Conservation (phyloP, 148 eudicot species). For the Arctostaphylos glauca region DNA sequence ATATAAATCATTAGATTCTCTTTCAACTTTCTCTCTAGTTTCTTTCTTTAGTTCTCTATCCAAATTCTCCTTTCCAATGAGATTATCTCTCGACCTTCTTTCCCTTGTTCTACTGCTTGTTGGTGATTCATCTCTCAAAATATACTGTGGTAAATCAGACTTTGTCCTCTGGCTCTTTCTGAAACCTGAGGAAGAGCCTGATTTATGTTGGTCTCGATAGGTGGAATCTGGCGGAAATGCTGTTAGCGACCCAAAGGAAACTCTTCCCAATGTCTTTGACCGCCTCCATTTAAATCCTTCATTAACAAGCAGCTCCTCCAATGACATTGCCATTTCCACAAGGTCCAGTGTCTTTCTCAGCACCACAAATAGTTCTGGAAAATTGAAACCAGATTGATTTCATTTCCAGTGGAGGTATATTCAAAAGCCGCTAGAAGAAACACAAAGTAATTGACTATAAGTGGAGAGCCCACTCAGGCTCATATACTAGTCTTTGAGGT, state of each 20-base stretch:
- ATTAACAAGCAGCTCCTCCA: slow-evolving; percentile 49
- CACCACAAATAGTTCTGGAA: slow-evolving; percentile 8
- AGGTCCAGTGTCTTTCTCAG: not conserved
- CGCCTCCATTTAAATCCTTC: slow-evolving; percentile 46
- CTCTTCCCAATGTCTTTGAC: slow-evolving; percentile 23
- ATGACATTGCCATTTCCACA: slow-evolving; percentile 43
- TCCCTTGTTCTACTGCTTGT: slow-evolving; percentile 16
- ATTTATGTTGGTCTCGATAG: slow-evolving; percentile 10
- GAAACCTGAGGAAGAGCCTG: slow-evolving; percentile 14
- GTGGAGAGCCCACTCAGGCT: no score
- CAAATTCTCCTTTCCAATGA: slow-evolving; percentile 14
- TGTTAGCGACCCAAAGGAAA: slow-evolving; percentile 22
- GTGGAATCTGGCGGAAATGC: slow-evolving; percentile 19
- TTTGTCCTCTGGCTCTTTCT: slow-evolving; percentile 35
- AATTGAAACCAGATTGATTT: not conserved
- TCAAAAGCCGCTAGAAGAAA: not conserved
- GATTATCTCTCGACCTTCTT: slow-evolving; percentile 21
- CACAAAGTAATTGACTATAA: not conserved
- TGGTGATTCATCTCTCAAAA: slow-evolving; percentile 22
- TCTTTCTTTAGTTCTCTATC: slow-evolving; percentile 16
- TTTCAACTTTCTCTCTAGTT: slow-evolving; percentile 16
- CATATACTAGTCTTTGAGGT: no score
- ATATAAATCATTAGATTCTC: slow-evolving; percentile 17
- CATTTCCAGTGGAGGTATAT: not conserved
- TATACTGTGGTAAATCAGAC: slow-evolving; percentile 27